Evolutionary conservation across 306 rosid genomes (phyloP).

Genomic region (Castanopsis chinensis): DNA sequence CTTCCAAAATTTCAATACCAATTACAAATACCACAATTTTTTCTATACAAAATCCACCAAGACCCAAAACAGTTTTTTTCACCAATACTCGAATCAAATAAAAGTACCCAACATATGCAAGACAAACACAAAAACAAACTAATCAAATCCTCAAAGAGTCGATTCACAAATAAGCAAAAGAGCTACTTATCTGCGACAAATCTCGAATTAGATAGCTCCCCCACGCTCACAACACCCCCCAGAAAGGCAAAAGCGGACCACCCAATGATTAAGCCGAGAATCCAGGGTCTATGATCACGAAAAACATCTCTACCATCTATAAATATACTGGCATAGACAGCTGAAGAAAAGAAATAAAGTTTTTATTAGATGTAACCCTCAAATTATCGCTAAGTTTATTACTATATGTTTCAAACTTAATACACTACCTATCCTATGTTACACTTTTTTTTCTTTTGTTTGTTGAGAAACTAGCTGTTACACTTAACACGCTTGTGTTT

Average conservation of each 20-base stretch:
- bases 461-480: no score
- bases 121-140: not conserved
- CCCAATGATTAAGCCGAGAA: constrained; percentile 28
- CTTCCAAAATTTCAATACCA: not conserved
- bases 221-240: constrained; percentile 1
- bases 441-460: no score
- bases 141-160: constrained; percentile 9
- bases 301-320: constrained; percentile 8
- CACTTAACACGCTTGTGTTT: not conserved
- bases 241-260: constrained; percentile 24
- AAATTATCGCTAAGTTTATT: no score
- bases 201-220: not conserved
- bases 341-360: not conserved
- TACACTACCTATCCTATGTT: no score
- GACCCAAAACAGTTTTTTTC: constrained; percentile 19
- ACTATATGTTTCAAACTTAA: no score
- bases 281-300: constrained; percentile 23
- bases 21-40: not conserved
- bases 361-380: not conserved
- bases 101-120: constrained; percentile 3
- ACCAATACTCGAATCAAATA: constrained; percentile 13
- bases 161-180: constrained; percentile 10
- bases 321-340: constrained; percentile 1
- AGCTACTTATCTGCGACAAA: constrained; percentile 39
- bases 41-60: not conserved